phyloP scores from a whole-genome alignment of 163 green algal species.

The Scenedesmus sp. region DNA sequence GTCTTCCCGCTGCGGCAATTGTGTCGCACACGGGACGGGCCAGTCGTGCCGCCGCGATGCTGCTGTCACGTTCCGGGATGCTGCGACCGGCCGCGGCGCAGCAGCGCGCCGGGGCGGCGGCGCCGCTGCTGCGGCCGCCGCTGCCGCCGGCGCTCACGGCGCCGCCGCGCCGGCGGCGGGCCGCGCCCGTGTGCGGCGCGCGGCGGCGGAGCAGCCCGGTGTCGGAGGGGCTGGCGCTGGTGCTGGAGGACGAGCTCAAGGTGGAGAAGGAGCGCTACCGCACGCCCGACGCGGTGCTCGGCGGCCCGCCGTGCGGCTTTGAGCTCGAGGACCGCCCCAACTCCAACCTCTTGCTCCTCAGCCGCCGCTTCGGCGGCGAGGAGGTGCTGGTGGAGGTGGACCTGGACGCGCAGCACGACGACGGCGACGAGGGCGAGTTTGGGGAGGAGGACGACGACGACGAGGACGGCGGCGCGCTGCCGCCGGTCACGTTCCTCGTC shows the following conservation, averaged over 20 bases:
- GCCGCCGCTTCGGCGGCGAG: slow-evolving; percentile 34
- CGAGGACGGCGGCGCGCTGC: neutral
- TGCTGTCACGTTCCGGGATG: too few relatives aligned
- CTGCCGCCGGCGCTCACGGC: slow-evolving; percentile 9
- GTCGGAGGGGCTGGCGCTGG: neutral
- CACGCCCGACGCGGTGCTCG: slow-evolving; percentile 43
- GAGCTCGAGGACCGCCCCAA: slow-evolving; percentile 45
- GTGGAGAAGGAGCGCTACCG: slow-evolving; percentile 58
- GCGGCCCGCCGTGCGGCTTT: slow-evolving; percentile 44
- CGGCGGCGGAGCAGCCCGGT: neutral
- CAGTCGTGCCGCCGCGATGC: too few relatives aligned
- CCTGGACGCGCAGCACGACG: slow-evolving; percentile 33
- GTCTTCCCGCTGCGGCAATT: too few relatives aligned
- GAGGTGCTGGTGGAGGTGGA: slow-evolving; percentile 52
- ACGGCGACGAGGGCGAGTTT: slow-evolving; percentile 5
- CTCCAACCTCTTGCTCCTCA: slow-evolving; percentile 30
- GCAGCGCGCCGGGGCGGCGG: too few relatives aligned
- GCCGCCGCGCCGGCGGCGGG: neutral
- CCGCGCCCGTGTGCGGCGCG: neutral
- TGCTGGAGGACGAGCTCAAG: slow-evolving; percentile 59
- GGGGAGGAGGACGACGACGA: slow-evolving; percentile 21
- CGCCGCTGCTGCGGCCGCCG: neutral
- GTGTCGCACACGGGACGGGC: too few relatives aligned
- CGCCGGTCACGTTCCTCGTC: slow-evolving; percentile 48
- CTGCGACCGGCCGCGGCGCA: too few relatives aligned